A percentile compares a stretch with the other conserved stretches of the same genome.
Conservation (phyloP, 2,329 filamentous ascomycete genomes). For the Exophiala calicioides region DNA sequence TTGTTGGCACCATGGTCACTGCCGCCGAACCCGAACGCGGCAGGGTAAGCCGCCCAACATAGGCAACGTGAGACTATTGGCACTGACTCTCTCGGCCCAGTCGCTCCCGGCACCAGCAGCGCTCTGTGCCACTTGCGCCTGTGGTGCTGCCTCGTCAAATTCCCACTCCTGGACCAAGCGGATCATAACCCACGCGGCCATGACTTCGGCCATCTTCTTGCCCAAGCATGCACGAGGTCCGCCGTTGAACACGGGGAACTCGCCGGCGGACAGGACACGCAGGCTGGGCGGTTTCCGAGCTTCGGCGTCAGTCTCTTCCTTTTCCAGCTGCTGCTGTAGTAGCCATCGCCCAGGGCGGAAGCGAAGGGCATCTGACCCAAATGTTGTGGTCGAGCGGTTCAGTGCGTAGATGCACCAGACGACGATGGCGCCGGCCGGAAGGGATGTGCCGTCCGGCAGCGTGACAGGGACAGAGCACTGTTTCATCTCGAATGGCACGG, state of each 20-base stretch:
- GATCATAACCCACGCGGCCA: constrained; percentile 60
- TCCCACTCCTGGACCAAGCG: constrained; percentile 54
- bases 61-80: constrained; percentile 63
- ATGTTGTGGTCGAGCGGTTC: constrained; percentile 58
- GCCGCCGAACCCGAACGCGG: constrained; percentile 22
- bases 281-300: no score
- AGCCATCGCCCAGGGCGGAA: constrained; percentile 61
- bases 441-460: constrained; percentile 45
- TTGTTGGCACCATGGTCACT: no score
- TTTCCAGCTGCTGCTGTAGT: constrained; percentile 37
- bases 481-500: constrained; percentile 67
- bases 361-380: constrained; percentile 57
- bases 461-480: constrained; percentile 56
- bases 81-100: constrained; percentile 55
- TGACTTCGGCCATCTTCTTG: constrained; percentile 64
- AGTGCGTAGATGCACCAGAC: constrained; percentile 67
- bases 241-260: constrained; percentile 67
- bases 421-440: constrained; percentile 57
- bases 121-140: not conserved
- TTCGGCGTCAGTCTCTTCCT: constrained; percentile 43
- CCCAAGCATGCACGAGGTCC: constrained; percentile 63
- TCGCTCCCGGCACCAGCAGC: constrained; percentile 37
- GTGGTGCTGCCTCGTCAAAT: constrained; percentile 42
- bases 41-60: constrained; percentile 62
- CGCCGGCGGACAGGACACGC: constrained; percentile 55